Evolutionary conservation across 177 flowering plant genomes (phyloP).

Genomic region (Tripterygium wilfordii): DNA sequence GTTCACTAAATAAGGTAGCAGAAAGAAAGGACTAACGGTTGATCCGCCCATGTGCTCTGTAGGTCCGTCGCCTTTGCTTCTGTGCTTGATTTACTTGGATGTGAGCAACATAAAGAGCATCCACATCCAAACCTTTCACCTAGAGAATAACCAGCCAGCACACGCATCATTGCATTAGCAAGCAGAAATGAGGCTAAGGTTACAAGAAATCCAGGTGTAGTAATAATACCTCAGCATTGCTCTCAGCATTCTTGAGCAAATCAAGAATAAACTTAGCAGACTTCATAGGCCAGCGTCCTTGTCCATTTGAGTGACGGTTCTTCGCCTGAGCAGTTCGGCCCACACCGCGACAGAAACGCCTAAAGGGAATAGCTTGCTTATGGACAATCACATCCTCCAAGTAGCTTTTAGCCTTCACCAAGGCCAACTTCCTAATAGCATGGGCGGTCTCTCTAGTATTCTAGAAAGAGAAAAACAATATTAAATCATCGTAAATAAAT

Average conservation of each 20-base stretch:
- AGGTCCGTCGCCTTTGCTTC: conserved; percentile 42
- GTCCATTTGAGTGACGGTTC: conserved; percentile 42
- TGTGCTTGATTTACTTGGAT: conserved; percentile 47
- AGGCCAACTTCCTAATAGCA: conserved; percentile 32
- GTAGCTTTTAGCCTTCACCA: conserved; percentile 42
- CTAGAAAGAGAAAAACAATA: conserved; percentile 7
- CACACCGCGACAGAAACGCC: conserved; percentile 39
- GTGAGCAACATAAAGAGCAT: conserved; percentile 33
- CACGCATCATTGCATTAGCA: neutral
- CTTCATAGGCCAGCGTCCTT: conserved; percentile 47
- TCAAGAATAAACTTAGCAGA: conserved; percentile 42
- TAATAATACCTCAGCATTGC: conserved; percentile 35
- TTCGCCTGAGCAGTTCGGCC: conserved; percentile 50
- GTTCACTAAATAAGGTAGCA: neutral
- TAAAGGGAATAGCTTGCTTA: conserved; percentile 46
- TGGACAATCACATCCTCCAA: conserved; percentile 42
- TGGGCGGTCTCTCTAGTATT: conserved; percentile 40
- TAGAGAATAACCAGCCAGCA: conserved; percentile 1
- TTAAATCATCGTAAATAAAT: neutral
- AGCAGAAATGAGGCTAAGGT: neutral
- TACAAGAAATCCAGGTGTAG: neutral
- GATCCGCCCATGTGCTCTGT: conserved; percentile 48
- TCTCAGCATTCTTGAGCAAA: conserved; percentile 42
- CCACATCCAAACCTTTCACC: conserved; percentile 47
- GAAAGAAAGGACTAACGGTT: conserved; percentile 24